Percentiles rank a stretch among this genome's conserved stretches.
Conservation (phyloP, 2,329 filamentous ascomycete genomes). For the Orbilia oligospora region DNA sequence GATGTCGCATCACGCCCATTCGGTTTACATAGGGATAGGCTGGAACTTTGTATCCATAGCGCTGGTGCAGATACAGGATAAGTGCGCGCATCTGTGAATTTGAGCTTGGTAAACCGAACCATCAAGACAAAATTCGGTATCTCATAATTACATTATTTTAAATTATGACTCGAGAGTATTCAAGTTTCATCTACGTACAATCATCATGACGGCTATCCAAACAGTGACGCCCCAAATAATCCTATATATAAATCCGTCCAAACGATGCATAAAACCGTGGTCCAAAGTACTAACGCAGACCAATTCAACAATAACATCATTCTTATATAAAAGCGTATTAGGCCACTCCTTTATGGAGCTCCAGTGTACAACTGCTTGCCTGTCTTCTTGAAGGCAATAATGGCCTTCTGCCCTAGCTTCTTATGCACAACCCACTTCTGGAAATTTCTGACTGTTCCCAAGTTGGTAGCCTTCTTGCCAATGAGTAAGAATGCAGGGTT, state of each 20-base stretch:
- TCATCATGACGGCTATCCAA: background rate
- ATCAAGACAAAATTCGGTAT: background rate
- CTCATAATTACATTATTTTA: background rate
- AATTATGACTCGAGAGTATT: background rate
- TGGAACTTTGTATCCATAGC: no score
- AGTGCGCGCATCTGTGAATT: no score
- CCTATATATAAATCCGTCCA: background rate
- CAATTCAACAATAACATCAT: background rate
- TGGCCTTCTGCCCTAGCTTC: slow-evolving; percentile 66
- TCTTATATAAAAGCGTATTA: background rate
- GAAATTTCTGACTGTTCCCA: slow-evolving; percentile 66
- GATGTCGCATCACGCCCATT: no score
- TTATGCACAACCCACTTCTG: slow-evolving; percentile 67
- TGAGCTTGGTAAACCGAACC: no score
- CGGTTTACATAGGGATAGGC: no score
- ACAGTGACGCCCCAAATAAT: background rate
- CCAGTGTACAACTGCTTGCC: slow-evolving; percentile 67
- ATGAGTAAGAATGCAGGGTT: slow-evolving; percentile 69
- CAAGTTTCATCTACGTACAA: background rate
- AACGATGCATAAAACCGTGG: background rate
- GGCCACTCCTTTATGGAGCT: slow-evolving; percentile 63
- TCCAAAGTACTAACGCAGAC: background rate
- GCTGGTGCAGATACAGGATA: no score
- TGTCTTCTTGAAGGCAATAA: slow-evolving; percentile 67
- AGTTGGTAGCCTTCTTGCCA: slow-evolving; percentile 66